phyloP scores from a whole-genome alignment of 2,329 filamentous ascomycete genomes.

The Huntiella omanensis region DNA sequence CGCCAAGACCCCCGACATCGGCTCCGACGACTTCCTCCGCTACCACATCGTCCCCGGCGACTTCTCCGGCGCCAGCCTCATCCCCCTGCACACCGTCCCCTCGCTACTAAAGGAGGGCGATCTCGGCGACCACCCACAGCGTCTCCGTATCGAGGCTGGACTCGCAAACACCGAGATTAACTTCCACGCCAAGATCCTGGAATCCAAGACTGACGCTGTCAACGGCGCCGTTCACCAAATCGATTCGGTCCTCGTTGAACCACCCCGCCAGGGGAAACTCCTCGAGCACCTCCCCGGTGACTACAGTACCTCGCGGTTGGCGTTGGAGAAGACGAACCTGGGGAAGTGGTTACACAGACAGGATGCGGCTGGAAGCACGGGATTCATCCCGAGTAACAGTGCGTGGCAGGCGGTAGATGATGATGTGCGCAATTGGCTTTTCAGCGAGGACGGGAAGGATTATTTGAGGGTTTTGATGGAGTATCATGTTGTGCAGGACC shows the following conservation, averaged over 20 bases:
- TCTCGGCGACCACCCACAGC: constrained; percentile 49
- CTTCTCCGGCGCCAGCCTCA: constrained; percentile 46
- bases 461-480: constrained; percentile 62
- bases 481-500: constrained; percentile 58
- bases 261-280: constrained; percentile 35
- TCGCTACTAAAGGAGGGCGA: constrained; percentile 39
- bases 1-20: constrained; percentile 15
- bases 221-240: constrained; percentile 72
- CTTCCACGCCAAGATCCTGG: constrained; percentile 54
- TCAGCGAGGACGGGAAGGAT: constrained; percentile 53
- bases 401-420: constrained; percentile 64
- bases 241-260: constrained; percentile 57
- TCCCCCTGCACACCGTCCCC: constrained; percentile 55
- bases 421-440: constrained; percentile 64
- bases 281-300: constrained; percentile 49
- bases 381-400: constrained; percentile 65
- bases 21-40: constrained; percentile 27
- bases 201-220: constrained; percentile 43
- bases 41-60: constrained; percentile 59
- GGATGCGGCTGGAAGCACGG: constrained; percentile 42
- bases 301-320: constrained; percentile 66
- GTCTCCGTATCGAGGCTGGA: constrained; percentile 48
- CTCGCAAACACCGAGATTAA: constrained; percentile 51
- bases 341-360: constrained; percentile 37
- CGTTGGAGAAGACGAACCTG: constrained; percentile 55